Percentiles rank a stretch among this genome's conserved stretches.
Evolutionary conservation across 2,329 filamentous ascomycete genomes (phyloP).

Genomic region (Nemania abortiva): DNA sequence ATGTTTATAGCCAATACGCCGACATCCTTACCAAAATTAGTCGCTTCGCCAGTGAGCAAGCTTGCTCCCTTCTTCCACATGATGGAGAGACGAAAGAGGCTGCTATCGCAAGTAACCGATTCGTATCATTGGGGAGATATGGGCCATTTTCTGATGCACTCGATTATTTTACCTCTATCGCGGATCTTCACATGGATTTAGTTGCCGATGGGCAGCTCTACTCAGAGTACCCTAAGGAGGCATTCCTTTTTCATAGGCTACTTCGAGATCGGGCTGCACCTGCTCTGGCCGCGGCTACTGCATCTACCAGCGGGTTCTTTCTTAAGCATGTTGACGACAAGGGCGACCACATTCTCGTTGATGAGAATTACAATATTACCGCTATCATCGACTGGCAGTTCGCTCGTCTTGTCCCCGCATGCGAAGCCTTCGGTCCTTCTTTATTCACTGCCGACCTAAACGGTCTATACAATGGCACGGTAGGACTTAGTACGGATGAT

Average conservation of each 20-base stretch:
- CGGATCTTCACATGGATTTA: slow-evolving; percentile 20
- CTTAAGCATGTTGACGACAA: slow-evolving; percentile 54
- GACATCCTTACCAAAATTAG: slow-evolving; percentile 28
- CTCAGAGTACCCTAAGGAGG: slow-evolving; percentile 23
- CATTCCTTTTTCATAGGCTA: slow-evolving; percentile 22
- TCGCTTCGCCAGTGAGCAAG: slow-evolving; percentile 15
- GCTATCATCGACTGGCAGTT: slow-evolving; percentile 57
- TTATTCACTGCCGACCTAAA: slow-evolving; percentile 12
- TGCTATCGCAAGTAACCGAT: slow-evolving; percentile 26
- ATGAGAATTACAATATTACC: slow-evolving; percentile 54
- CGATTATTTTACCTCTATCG: slow-evolving; percentile 19
- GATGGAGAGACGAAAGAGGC: not conserved
- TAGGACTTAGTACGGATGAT: slow-evolving; percentile 14
- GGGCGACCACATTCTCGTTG: slow-evolving; percentile 43
- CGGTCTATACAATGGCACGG: not conserved
- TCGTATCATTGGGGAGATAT: slow-evolving; percentile 21
- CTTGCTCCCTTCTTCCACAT: slow-evolving; percentile 21
- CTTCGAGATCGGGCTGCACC: slow-evolving; percentile 17
- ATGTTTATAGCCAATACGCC: slow-evolving; percentile 30
- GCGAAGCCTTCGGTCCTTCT: slow-evolving; percentile 28
- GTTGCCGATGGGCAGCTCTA: slow-evolving; percentile 25
- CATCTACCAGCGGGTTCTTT: slow-evolving; percentile 15
- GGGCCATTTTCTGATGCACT: slow-evolving; percentile 8
- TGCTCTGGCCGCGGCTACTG: not conserved
- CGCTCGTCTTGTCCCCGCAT: slow-evolving; percentile 45